Evolutionary conservation across 1,284 basidiomycete species (phyloP).

Genomic region (Tilletia horrida): DNA sequence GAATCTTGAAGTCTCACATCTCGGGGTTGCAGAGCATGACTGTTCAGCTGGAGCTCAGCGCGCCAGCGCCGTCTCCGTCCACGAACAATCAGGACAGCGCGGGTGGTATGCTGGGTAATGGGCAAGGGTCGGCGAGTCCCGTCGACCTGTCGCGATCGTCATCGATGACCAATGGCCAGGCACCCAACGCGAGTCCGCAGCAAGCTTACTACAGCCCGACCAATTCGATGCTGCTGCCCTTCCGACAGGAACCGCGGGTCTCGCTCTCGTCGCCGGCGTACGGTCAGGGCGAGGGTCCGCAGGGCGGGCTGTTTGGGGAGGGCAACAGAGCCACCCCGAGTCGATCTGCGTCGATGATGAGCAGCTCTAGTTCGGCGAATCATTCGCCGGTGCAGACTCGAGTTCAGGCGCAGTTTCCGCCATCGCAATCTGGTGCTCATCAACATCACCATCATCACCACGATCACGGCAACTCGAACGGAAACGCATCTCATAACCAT

Average conservation of each 20-base stretch:
- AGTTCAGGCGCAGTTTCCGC: background rate
- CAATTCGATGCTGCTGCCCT: background rate
- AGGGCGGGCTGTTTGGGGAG: background rate
- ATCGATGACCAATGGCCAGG: background rate
- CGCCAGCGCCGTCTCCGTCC: background rate
- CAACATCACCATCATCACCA: slow-evolving; percentile 57
- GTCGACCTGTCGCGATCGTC: background rate
- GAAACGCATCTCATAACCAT: slow-evolving; percentile 41
- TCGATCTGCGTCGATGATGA: slow-evolving; percentile 10
- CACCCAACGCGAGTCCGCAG: background rate
- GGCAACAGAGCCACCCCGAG: background rate
- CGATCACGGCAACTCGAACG: slow-evolving; percentile 51
- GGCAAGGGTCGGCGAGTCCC: background rate
- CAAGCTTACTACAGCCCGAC: background rate
- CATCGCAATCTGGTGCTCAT: slow-evolving; percentile 17
- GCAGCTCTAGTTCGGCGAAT: background rate
- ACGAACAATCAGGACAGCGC: background rate
- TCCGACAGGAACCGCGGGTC: background rate
- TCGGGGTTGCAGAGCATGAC: slow-evolving; percentile 38
- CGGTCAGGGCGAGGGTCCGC: background rate
- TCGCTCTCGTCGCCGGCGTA: slow-evolving; percentile 14
- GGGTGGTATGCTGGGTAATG: background rate
- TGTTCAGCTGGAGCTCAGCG: slow-evolving; percentile 38
- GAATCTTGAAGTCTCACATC: slow-evolving; percentile 36
- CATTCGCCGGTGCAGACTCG: background rate